Evolutionary conservation across 2,329 filamentous ascomycete species (phyloP).

Genomic region (Plectosphaerella sp.): DNA sequence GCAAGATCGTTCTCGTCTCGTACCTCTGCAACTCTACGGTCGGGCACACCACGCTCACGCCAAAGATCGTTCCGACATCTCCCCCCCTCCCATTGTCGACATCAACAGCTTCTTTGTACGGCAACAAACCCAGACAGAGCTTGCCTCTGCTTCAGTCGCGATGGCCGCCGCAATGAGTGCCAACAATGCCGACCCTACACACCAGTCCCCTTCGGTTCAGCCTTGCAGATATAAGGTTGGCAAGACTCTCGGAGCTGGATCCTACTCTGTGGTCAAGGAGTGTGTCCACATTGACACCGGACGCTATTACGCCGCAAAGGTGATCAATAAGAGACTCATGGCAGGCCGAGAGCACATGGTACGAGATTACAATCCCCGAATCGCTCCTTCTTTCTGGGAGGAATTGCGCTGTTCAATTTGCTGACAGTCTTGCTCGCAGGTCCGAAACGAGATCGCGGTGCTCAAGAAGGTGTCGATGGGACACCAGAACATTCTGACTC

Average conservation of each 20-base stretch:
- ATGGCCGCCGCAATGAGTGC: constrained; percentile 9
- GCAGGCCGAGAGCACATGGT: constrained; percentile 98
- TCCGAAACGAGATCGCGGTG: constrained; percentile 96
- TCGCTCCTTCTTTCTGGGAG: neutral
- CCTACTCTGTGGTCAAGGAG: constrained; percentile 97
- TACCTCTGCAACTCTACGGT: neutral
- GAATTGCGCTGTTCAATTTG: neutral
- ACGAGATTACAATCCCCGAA: constrained; percentile 13
- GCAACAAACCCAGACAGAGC: neutral
- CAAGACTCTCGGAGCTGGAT: constrained; percentile 93
- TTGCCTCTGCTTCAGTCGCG: neutral
- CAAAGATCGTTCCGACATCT: neutral
- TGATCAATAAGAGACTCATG: constrained; percentile 99
- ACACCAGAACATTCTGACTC: constrained; percentile 93
- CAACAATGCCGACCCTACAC: constrained; percentile 11
- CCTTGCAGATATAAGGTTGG: constrained; percentile 98
- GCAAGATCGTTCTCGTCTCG: too few species aligned
- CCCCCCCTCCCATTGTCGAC: too few species aligned
- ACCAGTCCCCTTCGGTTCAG: constrained; percentile 64
- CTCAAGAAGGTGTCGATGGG: constrained; percentile 98
- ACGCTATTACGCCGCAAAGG: constrained; percentile 96
- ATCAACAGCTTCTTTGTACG: neutral
- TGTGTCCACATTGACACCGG: constrained; percentile 98
- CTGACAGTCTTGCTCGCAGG: constrained; percentile 43
- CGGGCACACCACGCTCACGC: neutral